A percentile compares a stretch with the other conserved stretches of the same genome.
Conservation (phyloP, 2,329 filamentous ascomycete species). For the Pseudocercospora fijiensis region DNA sequence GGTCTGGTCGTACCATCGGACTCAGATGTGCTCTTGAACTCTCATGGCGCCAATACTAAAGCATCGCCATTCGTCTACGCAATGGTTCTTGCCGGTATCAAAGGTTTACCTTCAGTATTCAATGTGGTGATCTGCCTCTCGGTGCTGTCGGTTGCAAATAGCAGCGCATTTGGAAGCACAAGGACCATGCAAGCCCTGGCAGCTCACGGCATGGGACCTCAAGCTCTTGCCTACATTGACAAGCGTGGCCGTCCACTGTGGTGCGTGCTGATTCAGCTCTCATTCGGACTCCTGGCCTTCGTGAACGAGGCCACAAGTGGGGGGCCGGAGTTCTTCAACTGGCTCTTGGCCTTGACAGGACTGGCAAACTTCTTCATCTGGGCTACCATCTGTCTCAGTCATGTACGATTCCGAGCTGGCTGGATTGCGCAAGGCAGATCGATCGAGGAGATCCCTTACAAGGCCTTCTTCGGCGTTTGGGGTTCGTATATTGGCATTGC, state of each 20-base stretch:
- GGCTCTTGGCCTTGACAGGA: conserved; percentile 73
- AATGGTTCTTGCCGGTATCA: conserved; percentile 60
- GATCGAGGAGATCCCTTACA: conserved; percentile 63
- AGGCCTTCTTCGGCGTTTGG: conserved; percentile 53
- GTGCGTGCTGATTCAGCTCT: conserved; percentile 65
- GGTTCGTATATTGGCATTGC: conserved; percentile 47
- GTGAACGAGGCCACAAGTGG: conserved; percentile 62
- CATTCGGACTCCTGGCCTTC: conserved; percentile 71
- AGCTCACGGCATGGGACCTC: conserved; percentile 59
- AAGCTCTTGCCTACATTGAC: conserved; percentile 60
- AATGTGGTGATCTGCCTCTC: conserved; percentile 65
- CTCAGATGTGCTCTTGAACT: conserved; percentile 36
- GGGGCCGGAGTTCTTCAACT: conserved; percentile 67
- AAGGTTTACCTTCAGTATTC: conserved; percentile 62
- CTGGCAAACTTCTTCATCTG: conserved; percentile 75
- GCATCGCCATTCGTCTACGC: conserved; percentile 65
- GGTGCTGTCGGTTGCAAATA: conserved; percentile 59
- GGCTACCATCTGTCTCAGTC: conserved; percentile 78
- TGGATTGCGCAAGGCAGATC: conserved; percentile 67
- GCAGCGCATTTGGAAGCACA: conserved; percentile 59
- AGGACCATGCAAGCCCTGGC: conserved; percentile 86
- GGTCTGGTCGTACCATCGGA: conserved; percentile 33
- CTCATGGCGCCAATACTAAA: conserved; percentile 29
- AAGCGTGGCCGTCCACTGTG: conserved; percentile 76
- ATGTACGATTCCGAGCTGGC: conserved; percentile 80